Evolutionary conservation across 768 basidiomycete species (phyloP).

Genomic region (Dacryopinax primogenitus): DNA sequence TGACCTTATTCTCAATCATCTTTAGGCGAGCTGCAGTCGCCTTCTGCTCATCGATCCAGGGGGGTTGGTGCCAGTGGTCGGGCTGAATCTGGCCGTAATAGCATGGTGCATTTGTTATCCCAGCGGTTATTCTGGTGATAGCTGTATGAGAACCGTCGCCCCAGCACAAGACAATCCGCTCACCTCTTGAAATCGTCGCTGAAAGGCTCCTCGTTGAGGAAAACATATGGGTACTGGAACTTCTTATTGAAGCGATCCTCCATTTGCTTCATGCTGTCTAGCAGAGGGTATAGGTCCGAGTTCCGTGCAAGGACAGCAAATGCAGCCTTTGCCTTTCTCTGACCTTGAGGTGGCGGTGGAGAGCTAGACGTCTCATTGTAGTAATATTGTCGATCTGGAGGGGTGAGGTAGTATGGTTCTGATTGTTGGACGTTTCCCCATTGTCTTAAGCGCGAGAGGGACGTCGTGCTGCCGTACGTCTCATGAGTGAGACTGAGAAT

Average conservation of each 20-base stretch:
- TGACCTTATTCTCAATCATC: constrained; percentile 49
- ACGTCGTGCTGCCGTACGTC: constrained; percentile 39
- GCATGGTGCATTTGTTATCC: constrained; percentile 48
- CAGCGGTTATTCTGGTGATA: constrained; percentile 28
- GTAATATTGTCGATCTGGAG: neutral
- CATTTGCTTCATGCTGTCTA: constrained; percentile 57
- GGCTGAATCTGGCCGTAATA: constrained; percentile 48
- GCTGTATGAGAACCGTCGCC: constrained; percentile 20
- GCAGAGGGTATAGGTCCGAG: constrained; percentile 44
- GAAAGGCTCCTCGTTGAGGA: constrained; percentile 72
- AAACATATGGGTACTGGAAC: constrained; percentile 69
- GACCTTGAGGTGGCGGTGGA: constrained; percentile 4
- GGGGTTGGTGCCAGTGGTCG: constrained; percentile 63
- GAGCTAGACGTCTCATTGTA: constrained; percentile 4
- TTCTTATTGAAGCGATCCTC: constrained; percentile 79
- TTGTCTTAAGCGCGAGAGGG: constrained; percentile 26
- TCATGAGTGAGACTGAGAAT: constrained; percentile 40
- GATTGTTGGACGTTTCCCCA: constrained; percentile 5
- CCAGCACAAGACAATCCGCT: constrained; percentile 8
- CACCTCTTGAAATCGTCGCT: constrained; percentile 58
- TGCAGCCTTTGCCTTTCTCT: constrained; percentile 64
- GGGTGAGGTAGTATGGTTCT: constrained; percentile 2
- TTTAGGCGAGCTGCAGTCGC: constrained; percentile 44
- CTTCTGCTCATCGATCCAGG: constrained; percentile 61
- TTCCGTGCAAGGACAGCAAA: constrained; percentile 70